Base-by-base conservation (phyloP, 2,329 filamentous ascomycete species). In the Macroventuria anomochaeta region DNA sequence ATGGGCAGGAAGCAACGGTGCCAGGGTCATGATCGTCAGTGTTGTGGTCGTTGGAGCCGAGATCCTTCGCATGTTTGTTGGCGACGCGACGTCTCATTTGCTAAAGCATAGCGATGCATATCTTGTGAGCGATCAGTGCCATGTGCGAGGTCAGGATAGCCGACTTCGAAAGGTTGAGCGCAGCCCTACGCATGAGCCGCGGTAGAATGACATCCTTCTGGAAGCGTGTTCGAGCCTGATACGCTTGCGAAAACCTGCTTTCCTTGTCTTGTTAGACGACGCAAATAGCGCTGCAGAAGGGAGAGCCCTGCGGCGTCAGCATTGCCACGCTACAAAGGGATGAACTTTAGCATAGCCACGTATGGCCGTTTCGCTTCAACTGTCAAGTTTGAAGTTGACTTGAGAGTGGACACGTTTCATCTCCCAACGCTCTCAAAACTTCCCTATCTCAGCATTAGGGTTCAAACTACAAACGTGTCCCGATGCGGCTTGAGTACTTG, bases 181-280 rank as follows among this genome's bases (percentile, higher is more conserved):
- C 28, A 54, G 51, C 51, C 44, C 33, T 49, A 40, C 13, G 46
- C 46, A 50, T 49, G 29, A 50, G 31, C 46, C 34, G 18, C 52
- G 41, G 36, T 17, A 46, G 18, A 47, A 43, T 52, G 48, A 42
- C 52, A 50, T 48, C 32, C 46, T 58, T 61, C 55, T 48, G 38
- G 55, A 58, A 58, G 52, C 46, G 46, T 41, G 55, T 54, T 61
- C 52, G 58, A 58, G 43, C 52, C 46, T 46, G 37, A 53, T 51
- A 47, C 55, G 32, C 25, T 31, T 40, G 31, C 48, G 8, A 47
- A 51, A 32, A 34, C 44, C 38, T 51, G 38, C 46, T 40, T 49
- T 43, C 57, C 54, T 40, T 55, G 50, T 48, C 39, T 46, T 47
- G 34, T 26, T 32, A 20, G 31, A 36, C 29, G 46, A 43, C 29